These are phyloP conservation scores for Leucosporidium scottii DNA, from an alignment of 768 basidiomycete genomes.

Conservation along the genomic window DNA sequence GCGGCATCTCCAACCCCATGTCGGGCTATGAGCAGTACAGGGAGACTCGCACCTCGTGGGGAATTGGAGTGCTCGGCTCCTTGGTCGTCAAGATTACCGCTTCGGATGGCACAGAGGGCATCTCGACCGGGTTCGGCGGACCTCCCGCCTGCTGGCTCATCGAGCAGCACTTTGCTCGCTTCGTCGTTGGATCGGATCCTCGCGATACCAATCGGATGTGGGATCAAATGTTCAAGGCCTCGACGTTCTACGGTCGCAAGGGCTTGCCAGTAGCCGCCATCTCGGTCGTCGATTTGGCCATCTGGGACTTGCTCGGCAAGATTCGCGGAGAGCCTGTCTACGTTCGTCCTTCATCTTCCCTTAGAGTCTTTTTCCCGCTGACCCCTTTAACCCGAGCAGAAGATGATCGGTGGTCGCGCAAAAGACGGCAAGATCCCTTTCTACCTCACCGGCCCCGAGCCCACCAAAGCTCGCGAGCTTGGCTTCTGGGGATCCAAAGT, in stretches of 20 bases:
- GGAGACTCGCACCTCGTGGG: constrained; percentile 41
- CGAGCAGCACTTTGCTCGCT: constrained; percentile 45
- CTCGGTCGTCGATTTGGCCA: constrained; percentile 44
- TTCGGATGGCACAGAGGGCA: constrained; percentile 41
- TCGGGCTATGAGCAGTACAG: constrained; percentile 42
- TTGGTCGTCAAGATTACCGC: constrained; percentile 45
- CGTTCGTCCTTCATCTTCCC: constrained; percentile 6
- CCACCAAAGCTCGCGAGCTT: constrained; percentile 41
- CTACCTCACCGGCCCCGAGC: constrained; percentile 44
- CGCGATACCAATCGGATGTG: constrained; percentile 45
- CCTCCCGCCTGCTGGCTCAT: constrained; percentile 44
- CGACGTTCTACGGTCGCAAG: constrained; percentile 46
- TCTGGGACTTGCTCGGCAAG: constrained; percentile 46
- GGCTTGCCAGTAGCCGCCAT: constrained; percentile 42
- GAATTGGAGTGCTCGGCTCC: constrained; percentile 45
- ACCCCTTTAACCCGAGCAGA: constrained; percentile 11
- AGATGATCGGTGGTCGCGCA: constrained; percentile 45
- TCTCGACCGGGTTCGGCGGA: constrained; percentile 39
- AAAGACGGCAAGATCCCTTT: constrained; percentile 43
- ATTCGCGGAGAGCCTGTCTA: constrained; percentile 45
- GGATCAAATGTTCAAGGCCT: constrained; percentile 42
- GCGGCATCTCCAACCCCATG: constrained; percentile 44
- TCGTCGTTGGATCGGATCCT: constrained; percentile 44
- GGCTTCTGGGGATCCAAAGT: constrained; percentile 43
- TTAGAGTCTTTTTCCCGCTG: background rate